Base-by-base conservation (phyloP, 1,284 basidiomycete species). In the Moniliophthora roreri region DNA sequence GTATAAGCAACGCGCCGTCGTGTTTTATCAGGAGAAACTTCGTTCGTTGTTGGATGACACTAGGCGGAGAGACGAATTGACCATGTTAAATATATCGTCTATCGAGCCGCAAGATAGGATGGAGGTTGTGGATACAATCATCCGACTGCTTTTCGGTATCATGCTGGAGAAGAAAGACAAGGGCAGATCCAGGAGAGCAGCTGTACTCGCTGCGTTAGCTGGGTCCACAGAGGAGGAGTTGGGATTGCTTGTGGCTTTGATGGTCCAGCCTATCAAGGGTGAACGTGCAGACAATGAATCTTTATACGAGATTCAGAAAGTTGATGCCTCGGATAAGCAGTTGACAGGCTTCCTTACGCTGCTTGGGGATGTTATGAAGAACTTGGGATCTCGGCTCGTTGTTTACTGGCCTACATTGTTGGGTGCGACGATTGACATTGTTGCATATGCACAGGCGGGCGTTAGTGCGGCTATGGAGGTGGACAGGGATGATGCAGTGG, bases 61-160 rank as follows among this genome's bases (percentile, higher is more conserved):
- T 13, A 79, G 89, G 56, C 97, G 95, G 85, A 77, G 96, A 21
- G 97, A 99, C 63, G 87, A 91, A 61, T 79, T 99, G 4, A 80
- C 87, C 0, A 78, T 84, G 16, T 79, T 98, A 40, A 79, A 90
- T 60, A 70, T 95, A 8, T 72, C 75, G 7, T 78, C 79, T 13
- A 78, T 96, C 45, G 83, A 90, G 36, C 66, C 73, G 0, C 71
- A 74, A 1, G 85, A 91, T 60, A 80, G 95, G 26, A 65, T 66
- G 1, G 85, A 87, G 60, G 74, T 94, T 8, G 79, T 98, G n/a
- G 84, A 87, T 24, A 76, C 91, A 6, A 67, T 90, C 48, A 82
- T 93, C 16, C 81, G 94, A 15, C 65, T 99, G 0, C 77, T 98
- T 4, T 99, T 91, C 68, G 97, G 97, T 2, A 70, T 92, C 57